Base-by-base conservation (phyloP, 176 grass and related monocot genomes). In the Phyllostachys edulis region DNA sequence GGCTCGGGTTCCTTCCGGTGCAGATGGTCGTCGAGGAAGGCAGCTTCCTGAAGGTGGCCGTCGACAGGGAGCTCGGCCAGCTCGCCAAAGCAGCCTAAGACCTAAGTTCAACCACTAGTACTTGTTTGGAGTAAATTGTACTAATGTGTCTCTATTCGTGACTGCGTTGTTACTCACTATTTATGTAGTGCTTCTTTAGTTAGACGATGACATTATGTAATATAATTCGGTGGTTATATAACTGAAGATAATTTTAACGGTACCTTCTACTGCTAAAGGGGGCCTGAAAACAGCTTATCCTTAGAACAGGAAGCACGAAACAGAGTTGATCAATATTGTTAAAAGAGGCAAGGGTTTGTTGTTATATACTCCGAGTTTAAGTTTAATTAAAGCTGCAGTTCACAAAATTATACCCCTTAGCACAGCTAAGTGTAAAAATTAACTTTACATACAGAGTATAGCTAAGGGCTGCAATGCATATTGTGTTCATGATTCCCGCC, bases 381-480 rank as follows among this genome's bases (percentile, higher is more conserved):
- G 23, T 68, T 50, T 52, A 62, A 63, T 40, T 72, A 57, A 70
- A 78, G 64, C 64, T 77, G 59, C 45, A 77, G 17, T 71, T 89
- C 41, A 77, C 24, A 60, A 64, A 75, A 73, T 44, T 64, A 88
- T 76, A 75, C 51, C 27, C 63, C 29, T 38, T 52, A 57, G 42
- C 69, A 77, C 44, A 76, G 52, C 12, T 17, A 55, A 29, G 70
- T 85, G 67, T 89, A 63, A 8, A 84, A 87, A 55, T 57, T 32
- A 73, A 84, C 81, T 93, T 67, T 93, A 96, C 83, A 93, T 89
- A 80, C 69, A 80, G 88, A 78, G 77, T 63, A 82, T 51, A 66
- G 0, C 24, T 26, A 57, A 64, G 42, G 24, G 71, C 54, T 29
- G 56, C 65, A 27, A 37, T 6, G 7, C 20, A 18, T 36, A 5